Evolutionary conservation across 1,284 basidiomycete species (phyloP), one percentile per base, ranked within the genome.

Genomic region (Ceratobasidium theobromae): DNA sequence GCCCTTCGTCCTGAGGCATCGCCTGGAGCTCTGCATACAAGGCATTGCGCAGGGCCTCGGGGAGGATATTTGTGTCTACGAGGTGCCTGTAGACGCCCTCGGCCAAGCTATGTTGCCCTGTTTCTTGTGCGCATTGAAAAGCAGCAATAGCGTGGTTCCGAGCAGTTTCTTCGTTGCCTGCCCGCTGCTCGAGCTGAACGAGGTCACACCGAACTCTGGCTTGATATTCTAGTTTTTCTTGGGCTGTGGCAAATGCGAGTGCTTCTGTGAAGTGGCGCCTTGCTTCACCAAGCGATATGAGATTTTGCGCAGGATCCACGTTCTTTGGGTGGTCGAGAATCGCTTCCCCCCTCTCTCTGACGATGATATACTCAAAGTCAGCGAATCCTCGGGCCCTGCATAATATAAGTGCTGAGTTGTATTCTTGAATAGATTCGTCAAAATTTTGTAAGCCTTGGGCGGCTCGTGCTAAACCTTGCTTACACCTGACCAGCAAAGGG

Each of bases 171-270:
- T 45, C 23, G 21, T 65, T 65, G 11, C 35, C 28, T 8, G 28
- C 49, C 25, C 53, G 49, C 12, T 8, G 4, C 40, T 65, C 62
- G 11, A 65, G 62, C 11, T 30, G 40, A 27, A 45, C 12, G 16
- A 65, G 51, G 12, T 65, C 62, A 23, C 62, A 65, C 23, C 51
- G 62, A 53, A 65, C 62, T 46, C 49, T 49, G 46, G 28, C 62
- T 21, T 65, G 62, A 27, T 53, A 49, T 33, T 65, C 38, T 0
- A 45, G 35, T 18, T 65, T 45, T 11, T n/a, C 40, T n/a, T 43
- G 62, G 16, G 16, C 28, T 14, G 14, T 16, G 28, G 28, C 43
- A 1, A 65, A 30, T 3, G 51, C 43, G 8, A 65, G 62, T 5
- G 62, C 62, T 18, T 46, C 51, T 6, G 8, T 45, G 8, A 65